A percentile compares a stretch with the other conserved stretches of the same genome.
phyloP scores from a whole-genome alignment of 768 basidiomycete species.

The Daedaleopsis nitida region DNA sequence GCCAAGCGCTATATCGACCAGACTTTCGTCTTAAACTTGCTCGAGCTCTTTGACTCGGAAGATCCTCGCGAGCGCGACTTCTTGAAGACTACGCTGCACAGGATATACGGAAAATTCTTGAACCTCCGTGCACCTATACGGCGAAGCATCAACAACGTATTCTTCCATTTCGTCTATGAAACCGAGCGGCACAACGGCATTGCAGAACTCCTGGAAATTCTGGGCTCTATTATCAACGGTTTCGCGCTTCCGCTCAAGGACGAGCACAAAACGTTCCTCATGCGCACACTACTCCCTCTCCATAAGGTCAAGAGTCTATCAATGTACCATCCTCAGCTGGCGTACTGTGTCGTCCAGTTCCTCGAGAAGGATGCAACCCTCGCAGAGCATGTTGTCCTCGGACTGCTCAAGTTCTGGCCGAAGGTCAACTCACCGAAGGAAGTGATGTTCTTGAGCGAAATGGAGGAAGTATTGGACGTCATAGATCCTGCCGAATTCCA shows the following conservation, averaged over 20 bases:
- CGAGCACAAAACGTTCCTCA: slow-evolving; percentile 97
- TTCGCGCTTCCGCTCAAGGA: slow-evolving; percentile 98
- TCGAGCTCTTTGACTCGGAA: slow-evolving; percentile 98
- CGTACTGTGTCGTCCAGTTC: slow-evolving; percentile 99
- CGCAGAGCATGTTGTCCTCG: slow-evolving; percentile 95
- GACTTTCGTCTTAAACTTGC: slow-evolving; percentile 90
- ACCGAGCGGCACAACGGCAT: slow-evolving; percentile 99
- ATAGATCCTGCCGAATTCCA: slow-evolving; percentile 96
- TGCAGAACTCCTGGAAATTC: slow-evolving; percentile 95
- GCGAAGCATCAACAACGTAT: slow-evolving; percentile 98
- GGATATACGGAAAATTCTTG: slow-evolving; percentile 99
- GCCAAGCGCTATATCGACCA: slow-evolving; percentile 99
- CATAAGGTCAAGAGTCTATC: slow-evolving; percentile 99
- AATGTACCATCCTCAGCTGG: slow-evolving; percentile 97
- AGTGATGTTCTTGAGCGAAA: slow-evolving; percentile 99
- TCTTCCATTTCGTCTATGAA: slow-evolving; percentile 99
- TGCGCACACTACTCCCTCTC: slow-evolving; percentile 89
- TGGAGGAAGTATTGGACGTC: slow-evolving; percentile 98
- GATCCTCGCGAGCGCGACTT: slow-evolving; percentile 99
- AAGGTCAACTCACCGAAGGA: slow-evolving; percentile 99
- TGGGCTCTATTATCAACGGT: slow-evolving; percentile 99
- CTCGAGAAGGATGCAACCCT: slow-evolving; percentile 92
- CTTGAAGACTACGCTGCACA: slow-evolving; percentile 97
- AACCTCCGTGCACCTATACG: slow-evolving; percentile 98
- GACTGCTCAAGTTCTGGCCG: slow-evolving; percentile 97